Base-by-base conservation (phyloP, 2,329 filamentous ascomycete species). In the Penicillium sp. region DNA sequence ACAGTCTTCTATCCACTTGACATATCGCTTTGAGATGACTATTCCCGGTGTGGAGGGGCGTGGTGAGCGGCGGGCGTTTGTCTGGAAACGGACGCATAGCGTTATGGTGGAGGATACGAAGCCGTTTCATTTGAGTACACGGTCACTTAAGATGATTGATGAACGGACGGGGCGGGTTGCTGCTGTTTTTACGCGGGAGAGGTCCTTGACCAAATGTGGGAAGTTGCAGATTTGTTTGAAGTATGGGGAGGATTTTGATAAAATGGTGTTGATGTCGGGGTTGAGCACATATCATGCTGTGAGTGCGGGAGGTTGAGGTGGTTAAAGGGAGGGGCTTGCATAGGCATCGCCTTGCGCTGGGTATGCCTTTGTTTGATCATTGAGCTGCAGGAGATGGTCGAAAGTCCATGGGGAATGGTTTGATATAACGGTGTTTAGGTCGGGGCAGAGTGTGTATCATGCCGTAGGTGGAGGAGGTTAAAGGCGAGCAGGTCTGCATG, bases 21-120 rank as follows among this genome's bases (percentile, higher is more conserved):
- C 53, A 55, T 70, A 69, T 43, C 68, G 67, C 1, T 65, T 68
- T 31, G 68, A 71, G 53, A 63, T 66, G 56, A 64, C 59, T 1
- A 47, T 67, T 2, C 54, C 58, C 6, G 11, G 27, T n/a, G 39
- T 19, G 37, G 6, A 31, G 27, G 47, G 18, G 10, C 35, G 9
- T 13, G 55, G 57, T 9, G 55, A 59, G 43, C 55, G 66, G 22
- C 55, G 59, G 31, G 55, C 57, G 22, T 71, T 70, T 43, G 46
- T 66, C 4, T 73, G 70, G 70, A 72, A 72, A 50, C 62, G 66
- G 31, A 73, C 70, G 6, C 67, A 61, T 33, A 62, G 51, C 18
- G 56, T 69, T 14, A 67, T 60, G 3, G 60, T 70, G 31, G 65
- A 62, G 9, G 61, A 58, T 24, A 59, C 61, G n/a, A 58, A 43